These are phyloP conservation scores for Polychaeton citri DNA, from an alignment of 2,329 filamentous ascomycete genomes.

Conservation along the genomic window DNA sequence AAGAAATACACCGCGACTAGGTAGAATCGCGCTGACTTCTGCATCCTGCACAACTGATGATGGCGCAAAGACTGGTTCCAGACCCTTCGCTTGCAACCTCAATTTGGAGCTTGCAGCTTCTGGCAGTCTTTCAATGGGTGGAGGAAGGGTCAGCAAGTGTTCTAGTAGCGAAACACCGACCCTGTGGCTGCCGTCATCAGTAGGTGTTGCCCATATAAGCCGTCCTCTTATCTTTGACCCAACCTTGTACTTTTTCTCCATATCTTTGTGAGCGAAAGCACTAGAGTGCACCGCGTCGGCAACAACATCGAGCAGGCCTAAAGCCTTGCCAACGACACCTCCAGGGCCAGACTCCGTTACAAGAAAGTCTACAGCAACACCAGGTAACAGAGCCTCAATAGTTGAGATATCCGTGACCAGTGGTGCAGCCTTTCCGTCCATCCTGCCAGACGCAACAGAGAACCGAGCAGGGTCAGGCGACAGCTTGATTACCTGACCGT, in stretches of 20 bases:
- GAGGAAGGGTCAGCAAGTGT: slow-evolving; percentile 59
- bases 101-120: slow-evolving; percentile 16
- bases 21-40: slow-evolving; percentile 66
- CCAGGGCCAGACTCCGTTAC: slow-evolving; percentile 59
- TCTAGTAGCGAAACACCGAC: slow-evolving; percentile 78
- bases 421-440: slow-evolving; percentile 8
- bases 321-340: slow-evolving; percentile 78
- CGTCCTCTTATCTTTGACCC: slow-evolving; percentile 76
- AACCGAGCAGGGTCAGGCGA: slow-evolving; percentile 51
- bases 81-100: slow-evolving; percentile 11
- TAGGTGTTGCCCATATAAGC: slow-evolving; percentile 76
- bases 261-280: slow-evolving; percentile 47
- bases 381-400: slow-evolving; percentile 80
- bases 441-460: slow-evolving; percentile 9
- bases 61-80: slow-evolving; percentile 45
- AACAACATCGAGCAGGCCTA: slow-evolving; percentile 82
- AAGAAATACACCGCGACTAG: slow-evolving; percentile 68
- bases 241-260: slow-evolving; percentile 67
- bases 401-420: slow-evolving; percentile 62
- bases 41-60: slow-evolving; percentile 68
- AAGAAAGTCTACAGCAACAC: slow-evolving; percentile 76
- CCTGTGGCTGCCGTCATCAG: slow-evolving; percentile 59
- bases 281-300: slow-evolving; percentile 86
- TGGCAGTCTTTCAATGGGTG: slow-evolving; percentile 24
- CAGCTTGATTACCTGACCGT: slow-evolving; percentile 76